These are phyloP conservation scores for Phaeosphaeriaceae sp. DNA, from an alignment of 2,329 filamentous ascomycete genomes.

Conservation along the genomic window DNA sequence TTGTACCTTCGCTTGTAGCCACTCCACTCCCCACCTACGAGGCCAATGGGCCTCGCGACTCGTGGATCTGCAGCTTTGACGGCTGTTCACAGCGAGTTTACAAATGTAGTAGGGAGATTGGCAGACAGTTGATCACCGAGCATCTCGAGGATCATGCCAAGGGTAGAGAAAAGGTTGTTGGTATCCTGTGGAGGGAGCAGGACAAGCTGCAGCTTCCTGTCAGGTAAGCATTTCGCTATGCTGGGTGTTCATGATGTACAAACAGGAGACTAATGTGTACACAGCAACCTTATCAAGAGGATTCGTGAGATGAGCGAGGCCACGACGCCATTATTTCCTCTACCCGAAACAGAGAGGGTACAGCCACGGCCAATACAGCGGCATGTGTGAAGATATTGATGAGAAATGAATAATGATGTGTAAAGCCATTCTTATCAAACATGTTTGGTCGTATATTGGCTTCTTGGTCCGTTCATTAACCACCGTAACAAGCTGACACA, in stretches of 20 bases:
- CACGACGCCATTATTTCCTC: conserved; percentile 35
- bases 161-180: conserved; percentile 59
- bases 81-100: conserved; percentile 71
- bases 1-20: conserved; percentile 33
- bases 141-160: conserved; percentile 69
- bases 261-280: conserved; percentile 10
- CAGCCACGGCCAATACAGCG: conserved; percentile 18
- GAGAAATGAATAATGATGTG: background rate
- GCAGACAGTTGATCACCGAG: conserved; percentile 63
- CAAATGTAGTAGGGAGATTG: conserved; percentile 63
- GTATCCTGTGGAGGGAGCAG: conserved; percentile 63
- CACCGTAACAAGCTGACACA: no score
- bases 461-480: no score
- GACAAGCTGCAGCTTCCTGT: conserved; percentile 49
- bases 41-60: conserved; percentile 63
- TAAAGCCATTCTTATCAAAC: background rate
- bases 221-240: conserved; percentile 31
- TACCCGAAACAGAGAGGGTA: background rate
- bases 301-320: conserved; percentile 52
- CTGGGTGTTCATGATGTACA: background rate
- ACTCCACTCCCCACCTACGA: conserved; percentile 43
- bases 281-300: conserved; percentile 54
- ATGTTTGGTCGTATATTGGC: no score
- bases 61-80: conserved; percentile 71
- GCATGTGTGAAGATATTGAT: conserved; percentile 6